Percentiles rank a stretch among this genome's conserved stretches.
phyloP scores from a whole-genome alignment of 352 stramenopile species.

The Blastocystis sp. region DNA sequence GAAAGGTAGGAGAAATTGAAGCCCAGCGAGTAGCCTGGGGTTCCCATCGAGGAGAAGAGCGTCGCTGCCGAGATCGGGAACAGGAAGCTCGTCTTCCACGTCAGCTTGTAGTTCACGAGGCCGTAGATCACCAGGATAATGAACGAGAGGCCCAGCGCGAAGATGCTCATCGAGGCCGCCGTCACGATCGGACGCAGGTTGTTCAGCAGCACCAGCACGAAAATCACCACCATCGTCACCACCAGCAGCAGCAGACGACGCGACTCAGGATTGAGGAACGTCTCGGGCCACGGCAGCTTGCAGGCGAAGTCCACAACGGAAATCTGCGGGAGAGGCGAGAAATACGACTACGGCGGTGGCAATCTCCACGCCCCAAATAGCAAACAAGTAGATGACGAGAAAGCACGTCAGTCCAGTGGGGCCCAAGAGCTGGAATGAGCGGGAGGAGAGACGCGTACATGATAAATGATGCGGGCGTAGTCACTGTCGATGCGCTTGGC shows the following conservation, averaged over 20 bases:
- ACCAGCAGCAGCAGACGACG: not conserved
- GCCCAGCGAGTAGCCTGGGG: conserved; percentile 31
- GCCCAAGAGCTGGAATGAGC: not conserved
- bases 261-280: not conserved
- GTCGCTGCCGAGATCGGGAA: not conserved
- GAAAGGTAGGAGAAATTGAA: conserved; percentile 49
- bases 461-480: conserved; percentile 22
- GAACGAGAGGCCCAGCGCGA: conserved; percentile 41
- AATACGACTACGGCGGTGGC: not conserved
- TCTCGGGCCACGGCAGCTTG: not conserved
- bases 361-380: conserved; percentile 40
- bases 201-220: conserved; percentile 19
- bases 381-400: conserved; percentile 16
- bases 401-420: not conserved
- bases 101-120: conserved; percentile 14
- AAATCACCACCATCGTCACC: not conserved
- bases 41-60: conserved; percentile 30
- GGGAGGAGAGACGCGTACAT: not conserved
- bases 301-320: conserved; percentile 51
- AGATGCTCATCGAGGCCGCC: conserved; percentile 41
- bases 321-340: not conserved
- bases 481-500: conserved; percentile 11
- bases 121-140: conserved; percentile 17
- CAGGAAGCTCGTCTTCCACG: not conserved
- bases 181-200: conserved; percentile 17